Base-by-base conservation (phyloP, 2,329 filamentous ascomycete species). In the Claviceps purpurea region DNA sequence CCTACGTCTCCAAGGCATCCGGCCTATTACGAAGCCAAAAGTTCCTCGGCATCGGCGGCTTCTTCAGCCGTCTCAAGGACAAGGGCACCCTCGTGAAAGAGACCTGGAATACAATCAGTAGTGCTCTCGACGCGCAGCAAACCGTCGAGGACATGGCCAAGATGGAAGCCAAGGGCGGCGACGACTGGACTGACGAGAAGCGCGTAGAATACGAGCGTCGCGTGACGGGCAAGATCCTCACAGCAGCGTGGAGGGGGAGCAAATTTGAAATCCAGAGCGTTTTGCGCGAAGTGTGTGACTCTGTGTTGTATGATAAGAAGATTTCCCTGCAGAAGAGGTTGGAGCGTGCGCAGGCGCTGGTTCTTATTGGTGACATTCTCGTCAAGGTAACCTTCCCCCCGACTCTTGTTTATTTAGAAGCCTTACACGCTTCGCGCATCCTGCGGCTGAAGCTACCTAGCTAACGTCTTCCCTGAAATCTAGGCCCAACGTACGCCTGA, bases 71-170 rank as follows among this genome's bases (percentile, higher is more conserved):
- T 51, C 78, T 98, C 61, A 94, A 93, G 73, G 93, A 98, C 69
- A 97, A 97, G 80, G 91, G 91, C 56, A 93, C 85, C 2, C 78
- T 97, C 56, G 89, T 95, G 62, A 97, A 97, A 76, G 93, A 98
- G 64, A 97, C 93, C 1, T 98, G 93, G 93, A 91, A 87, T 64
- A 98, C 93, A 34, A 96, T 98, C 65, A 89, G 84, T 57, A 94
- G 88, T 50, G 93, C 93, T 41, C 95, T 98, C 58, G 90, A 96
- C 64, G 93, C 93, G 26, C 93, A 98, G 73, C 85, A 95, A 74
- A 95, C 90, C 55, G 95, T 98, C 82, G 91, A 98, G 73, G 91
- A 96, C 69, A 97, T 98, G 93, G 90, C 89, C 51, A 89, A 91
- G 67, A 77, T 91, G 70, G 93, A 98, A 72, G 87, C 96, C 73